Base-by-base conservation (phyloP, 2,329 filamentous ascomycete species). In the Fusarium illudens region DNA sequence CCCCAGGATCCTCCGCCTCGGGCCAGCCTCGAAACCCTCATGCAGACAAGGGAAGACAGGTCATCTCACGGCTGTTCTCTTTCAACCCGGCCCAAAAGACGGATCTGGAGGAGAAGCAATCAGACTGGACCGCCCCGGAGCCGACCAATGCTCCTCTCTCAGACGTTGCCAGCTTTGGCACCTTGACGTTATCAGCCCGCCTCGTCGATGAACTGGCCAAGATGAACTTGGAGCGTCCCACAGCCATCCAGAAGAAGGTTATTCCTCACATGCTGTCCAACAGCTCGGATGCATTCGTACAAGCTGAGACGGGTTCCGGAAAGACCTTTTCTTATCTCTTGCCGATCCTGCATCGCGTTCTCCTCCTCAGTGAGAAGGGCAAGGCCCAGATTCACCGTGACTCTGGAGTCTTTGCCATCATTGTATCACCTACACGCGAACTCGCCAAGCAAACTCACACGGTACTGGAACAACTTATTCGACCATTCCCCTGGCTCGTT, bases 291-390 rank as follows among this genome's bases (percentile, higher is more conserved):
- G 94, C 94, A 3, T 99, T 99, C 74, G 91, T 99, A 32, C 96
- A 98, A 78, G 96, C 96, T 3, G 92, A 99, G 81, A 99, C 96
- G 0, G 96, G 96, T 71, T 99, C 96, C 0, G 96, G 96, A 80
- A 99, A 99, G 82, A 99, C 96, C 0, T 82, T 99, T 63, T 93
- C 96, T n/a, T 99, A 99, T 77, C 85, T 99, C 5, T 82, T 99
- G 7, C 96, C 96, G 2, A 91, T 99, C 48, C 89, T 99, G 20
- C 93, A 99, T 76, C 87, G 94, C 22, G 91, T 99, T 19, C 88
- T 97, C 79, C 86, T 89, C 13, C 85, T 98, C 29, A 90, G 92
- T 84, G 70, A 87, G 77, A 75, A 82, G 68, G 77, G 84, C 52
- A 81, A 85, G 73, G 81, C 73, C n/a, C 83, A 86, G 71, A 87